Conservation (phyloP, 2,329 filamentous ascomycete genomes). For the Aspergillus sp. region DNA sequence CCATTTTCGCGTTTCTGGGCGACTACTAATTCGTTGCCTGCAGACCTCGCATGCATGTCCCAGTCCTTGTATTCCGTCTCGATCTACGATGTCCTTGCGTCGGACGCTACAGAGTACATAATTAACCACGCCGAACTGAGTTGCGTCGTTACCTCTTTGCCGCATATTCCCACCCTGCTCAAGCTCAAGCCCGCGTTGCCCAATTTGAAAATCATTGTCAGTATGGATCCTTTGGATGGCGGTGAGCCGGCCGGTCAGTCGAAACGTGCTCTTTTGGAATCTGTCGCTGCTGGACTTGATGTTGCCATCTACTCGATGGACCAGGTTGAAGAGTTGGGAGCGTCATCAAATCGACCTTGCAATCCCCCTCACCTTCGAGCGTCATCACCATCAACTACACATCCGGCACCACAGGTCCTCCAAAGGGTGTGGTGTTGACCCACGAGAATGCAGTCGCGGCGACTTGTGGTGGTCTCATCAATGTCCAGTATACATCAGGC, state of each 20-base stretch:
- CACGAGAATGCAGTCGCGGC: conserved; percentile 77
- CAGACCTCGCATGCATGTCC: conserved; percentile 80
- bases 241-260: conserved; percentile 73
- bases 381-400: conserved; percentile 71
- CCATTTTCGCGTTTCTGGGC: background rate
- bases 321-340: conserved; percentile 78
- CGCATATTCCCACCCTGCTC: conserved; percentile 75
- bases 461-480: conserved; percentile 56
- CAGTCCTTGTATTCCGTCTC: conserved; percentile 87
- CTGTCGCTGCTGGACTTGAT: conserved; percentile 67
- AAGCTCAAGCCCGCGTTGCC: conserved; percentile 76
- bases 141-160: conserved; percentile 72
- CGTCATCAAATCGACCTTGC: conserved; percentile 62
- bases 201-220: conserved; percentile 80
- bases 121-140: conserved; percentile 79
- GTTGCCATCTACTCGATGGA: conserved; percentile 73
- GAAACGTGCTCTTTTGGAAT: conserved; percentile 72
- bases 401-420: conserved; percentile 60
- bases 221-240: conserved; percentile 73
- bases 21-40: conserved; percentile 1
- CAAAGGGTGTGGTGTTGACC: conserved; percentile 65
- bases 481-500: conserved; percentile 47
- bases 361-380: conserved; percentile 71
- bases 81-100: conserved; percentile 91
- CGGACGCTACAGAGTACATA: conserved; percentile 90